Base-by-base conservation (phyloP, 1,139 yeast species). In the Yamadazyma dendronema region DNA sequence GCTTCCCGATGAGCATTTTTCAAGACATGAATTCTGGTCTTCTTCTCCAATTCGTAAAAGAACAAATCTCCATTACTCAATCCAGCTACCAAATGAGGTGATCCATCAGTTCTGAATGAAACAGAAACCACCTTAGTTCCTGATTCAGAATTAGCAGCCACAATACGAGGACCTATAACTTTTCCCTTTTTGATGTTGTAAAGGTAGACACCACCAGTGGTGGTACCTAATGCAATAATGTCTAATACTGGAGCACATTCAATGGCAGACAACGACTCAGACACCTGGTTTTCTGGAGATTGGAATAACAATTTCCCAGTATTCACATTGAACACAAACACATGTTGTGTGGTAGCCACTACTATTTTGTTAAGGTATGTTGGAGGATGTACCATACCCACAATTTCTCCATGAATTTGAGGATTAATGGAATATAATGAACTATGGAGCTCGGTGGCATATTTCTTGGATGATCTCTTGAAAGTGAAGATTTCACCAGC, bases 101-200 rank as follows among this genome's bases (percentile, higher is more conserved):
- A 75, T 0, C 96, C 96, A 57, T 94, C 98, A 2, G 96, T 87
- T 62, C 98, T 78, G 65, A 94, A 92, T 0, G 97, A 85, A 17
- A 92, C 52, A 0, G 95, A 72, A 0, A 85, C 77, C 4, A 88
- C 75, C 36, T 77, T 68, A 5, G 72, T 60, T 0, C 64, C 56
- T 5, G 54, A 59, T 16, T 73, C 72, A 33, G 74, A 74, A 4
- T 82, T 81, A 1, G 85, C 73, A 17, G 76, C 74, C 36, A 84
- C 66, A 7, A 80, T 77, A 45, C 82, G 77, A n/a, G 44, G 21
- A 8, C 72, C 72, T 34, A 87, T 51, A 2, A 67, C 57, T 42
- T 67, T 74, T 15, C 81, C 95, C 54, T 79, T 83, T 47, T 78
- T 82, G 47, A 92, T 55, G 54, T 94, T 81, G 60, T 73, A 84